Base-by-base conservation (phyloP, 805 yeast species). In the Ascoidea asiatica region DNA sequence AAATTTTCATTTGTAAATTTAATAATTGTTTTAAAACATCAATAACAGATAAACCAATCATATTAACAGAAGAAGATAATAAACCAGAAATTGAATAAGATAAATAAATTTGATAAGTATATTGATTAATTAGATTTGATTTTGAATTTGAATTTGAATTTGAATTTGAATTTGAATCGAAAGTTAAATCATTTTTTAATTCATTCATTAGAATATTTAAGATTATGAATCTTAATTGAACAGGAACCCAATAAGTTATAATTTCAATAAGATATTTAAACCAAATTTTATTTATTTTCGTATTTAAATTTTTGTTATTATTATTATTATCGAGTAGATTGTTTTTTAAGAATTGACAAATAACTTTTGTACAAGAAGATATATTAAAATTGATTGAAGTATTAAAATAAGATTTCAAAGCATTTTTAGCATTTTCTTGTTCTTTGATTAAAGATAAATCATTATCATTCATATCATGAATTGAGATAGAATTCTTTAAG, bases 11-110 rank as follows among this genome's bases (percentile, higher is more conserved):
- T 53, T 81, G 84, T 41, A 76, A 65, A 8, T 61, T 56, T 39
- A 82, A 59, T 5, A 83, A 56, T 45, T 72, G 76, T 48, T 79
- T 75, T 57, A 83, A 69, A 37, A 84, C 72, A 57, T 89, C 97
- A 37, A 87, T 68, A 5, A 88, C 83, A 8, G 95, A 82, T 40
- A 92, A 65, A 0, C 97, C 97, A 49, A 88, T 81, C 70, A 90
- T 76, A 57, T 82, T 86, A 38, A 86, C 86, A 37, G 79, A 79
- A 0, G 92, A 80, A 1, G 81, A 70, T n/a, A 89, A 65, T 23
- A 87, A 62, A 11, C 80, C 79, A 7, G 78, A 62, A 5, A 78
- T 65, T 44, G 72, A 58, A 41, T 61, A 60, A 22, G 79, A 65
- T 37, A 67, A 61, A 29, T 65, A 63, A n/a, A 58, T 52, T 54